Evolutionary conservation across 2,329 filamentous ascomycete genomes (phyloP), one percentile per base, ranked within the genome.

Genomic region (Colletotrichum eremochloae): DNA sequence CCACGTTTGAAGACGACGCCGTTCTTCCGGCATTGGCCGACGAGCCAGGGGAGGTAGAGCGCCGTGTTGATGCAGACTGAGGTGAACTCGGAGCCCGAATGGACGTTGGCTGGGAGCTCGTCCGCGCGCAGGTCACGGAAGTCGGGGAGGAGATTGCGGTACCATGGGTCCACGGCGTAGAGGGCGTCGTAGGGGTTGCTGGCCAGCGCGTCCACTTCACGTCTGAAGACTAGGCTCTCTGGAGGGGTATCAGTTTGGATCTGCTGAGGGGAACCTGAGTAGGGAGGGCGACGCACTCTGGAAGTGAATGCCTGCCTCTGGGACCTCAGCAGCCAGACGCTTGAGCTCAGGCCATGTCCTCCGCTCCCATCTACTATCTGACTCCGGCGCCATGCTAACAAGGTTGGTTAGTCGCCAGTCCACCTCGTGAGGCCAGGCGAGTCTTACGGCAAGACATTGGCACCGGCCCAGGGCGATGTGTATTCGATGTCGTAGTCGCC

Each of bases 401-500:
- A 18, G 33, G 1, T 18, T 31, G 5, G n/a, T 72, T n/a, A 69
- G 56, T 62, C 5, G 4, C 24, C 1, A 20, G 1, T 14, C 2
- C 40, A 57, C 48, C 20, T 55, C n/a, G 65, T n/a, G 46, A 31
- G 58, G 20, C 6, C 36, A 0, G 62, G 33, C 4, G 14, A 60
- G 9, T 36, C 89, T 72, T 78, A 92, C 89, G 92, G 93, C 65
- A 92, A 79, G 76, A 89, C 92, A 78, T 94, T 94, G 75, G 93
- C 93, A 38, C 93, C 93, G 4, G 93, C 93, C 92, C 92, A 95
- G 0, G 93, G 93, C 2, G 92, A 94, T 1, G 93, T 90, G 80
- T 96, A 96, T 84, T 95, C 92, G 74, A 94, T 91, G 75, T 94
- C 92, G 80, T 94, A 95, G 82, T 96, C 94, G 50, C 94, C 94